Percentiles rank a stretch among this genome's conserved stretches.
Conservation (phyloP, 2,329 filamentous ascomycete species). For the Sporothrix pallida region DNA sequence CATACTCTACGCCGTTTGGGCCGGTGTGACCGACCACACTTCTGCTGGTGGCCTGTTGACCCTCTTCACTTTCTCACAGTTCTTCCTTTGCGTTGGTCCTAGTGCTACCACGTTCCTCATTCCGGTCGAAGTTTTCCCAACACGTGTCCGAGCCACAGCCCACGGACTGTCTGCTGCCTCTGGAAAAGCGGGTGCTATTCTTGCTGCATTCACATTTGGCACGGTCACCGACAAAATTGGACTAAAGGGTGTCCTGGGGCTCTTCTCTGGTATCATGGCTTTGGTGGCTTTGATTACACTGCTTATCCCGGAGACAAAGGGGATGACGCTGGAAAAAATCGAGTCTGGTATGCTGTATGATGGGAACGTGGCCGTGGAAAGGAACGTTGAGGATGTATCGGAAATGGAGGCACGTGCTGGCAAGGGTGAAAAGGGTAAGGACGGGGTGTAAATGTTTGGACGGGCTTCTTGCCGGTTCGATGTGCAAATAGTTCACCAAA, state of each 20-base stretch:
- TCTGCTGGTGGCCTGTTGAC: neutral
- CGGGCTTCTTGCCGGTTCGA: too few relatives aligned
- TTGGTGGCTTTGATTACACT: neutral
- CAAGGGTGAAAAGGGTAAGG: neutral
- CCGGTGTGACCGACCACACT: constrained; percentile 9
- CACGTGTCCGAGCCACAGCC: neutral
- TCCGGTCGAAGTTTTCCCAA: constrained; percentile 7
- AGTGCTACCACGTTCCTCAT: constrained; percentile 1
- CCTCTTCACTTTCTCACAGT: neutral
- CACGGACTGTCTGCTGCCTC: neutral
- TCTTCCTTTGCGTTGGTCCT: neutral
- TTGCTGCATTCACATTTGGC: constrained; percentile 29
- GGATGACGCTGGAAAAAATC: neutral
- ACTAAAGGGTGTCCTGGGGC: constrained; percentile 25
- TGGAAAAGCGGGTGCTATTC: constrained; percentile 59
- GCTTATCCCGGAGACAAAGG: constrained; percentile 4
- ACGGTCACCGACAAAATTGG: constrained; percentile 16
- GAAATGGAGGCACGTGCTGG: neutral
- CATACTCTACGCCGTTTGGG: neutral
- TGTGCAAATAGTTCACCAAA: too few relatives aligned
- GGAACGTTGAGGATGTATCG: neutral
- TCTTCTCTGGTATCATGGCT: constrained; percentile 3
- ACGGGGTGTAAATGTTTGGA: neutral
- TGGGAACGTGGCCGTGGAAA: too few relatives aligned
- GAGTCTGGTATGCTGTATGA: neutral